Base-by-base conservation (phyloP, 129 eudicot genomes). In the Helichrysum umbraculigerum region DNA sequence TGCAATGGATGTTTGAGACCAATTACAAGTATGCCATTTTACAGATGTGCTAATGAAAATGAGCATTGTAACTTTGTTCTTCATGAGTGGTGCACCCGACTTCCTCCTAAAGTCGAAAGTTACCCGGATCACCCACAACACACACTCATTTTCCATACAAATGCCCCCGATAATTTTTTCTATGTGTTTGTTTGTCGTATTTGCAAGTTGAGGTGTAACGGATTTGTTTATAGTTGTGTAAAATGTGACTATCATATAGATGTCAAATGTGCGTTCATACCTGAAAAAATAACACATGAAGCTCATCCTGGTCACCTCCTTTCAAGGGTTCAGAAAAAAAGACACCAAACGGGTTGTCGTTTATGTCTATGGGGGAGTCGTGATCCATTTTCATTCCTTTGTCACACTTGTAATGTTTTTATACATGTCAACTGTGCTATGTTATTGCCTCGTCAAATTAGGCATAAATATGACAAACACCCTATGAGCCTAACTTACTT, bases 11-110 rank as follows among this genome's bases (percentile, higher is more conserved):
- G 73, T 69, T 6, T 42, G 9, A 44, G 73, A 21, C 73, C 59
- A 69, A 44, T 69, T 12, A 69, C 73, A 39, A 69, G 58, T 16
- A 33, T 69, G 10, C 73, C 73, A 22, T 69, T 69, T 42, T 69
- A 69, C 73, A 69, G 1, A 52, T 68, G 73, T 0, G 58, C 29
- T 6, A 5, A 14, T 15, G 68, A 62, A 22, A 29, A 22, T 22
- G 34, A 41, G 33, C 10, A 50, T 0, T 42, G 73, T 21, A 42
- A 69, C 73, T 42, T 41, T 41, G 35, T 28, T 42, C 30, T 42
- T 7, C 58, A 68, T 21, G 72, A 68, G 58, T 68, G 58, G 72
- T 68, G 72, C 72, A 68, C 58, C 8, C 32, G n/a, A 14, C 72
- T 68, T n/a, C 72, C 72, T 21, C 6, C 58, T 21, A 4, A 22